Base-by-base conservation (phyloP, 1,139 yeast species). In the Kurtzmaniella quercitrusa region DNA sequence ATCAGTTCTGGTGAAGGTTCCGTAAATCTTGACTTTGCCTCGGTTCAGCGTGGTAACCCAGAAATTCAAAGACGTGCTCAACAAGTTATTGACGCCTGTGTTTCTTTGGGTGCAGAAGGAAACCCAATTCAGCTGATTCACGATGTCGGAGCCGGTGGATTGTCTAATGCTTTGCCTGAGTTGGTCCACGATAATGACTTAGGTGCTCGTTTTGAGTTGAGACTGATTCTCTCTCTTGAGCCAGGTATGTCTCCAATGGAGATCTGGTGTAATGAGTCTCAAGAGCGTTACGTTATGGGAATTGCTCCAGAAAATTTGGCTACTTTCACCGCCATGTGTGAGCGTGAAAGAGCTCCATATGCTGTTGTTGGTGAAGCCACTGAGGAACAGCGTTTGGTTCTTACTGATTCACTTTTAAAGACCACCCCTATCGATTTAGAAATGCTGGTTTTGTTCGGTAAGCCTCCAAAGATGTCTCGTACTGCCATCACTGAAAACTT, bases 191-290 rank as follows among this genome's bases (percentile, higher is more conserved):
- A 94, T 62, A 93, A 93, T 61, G 95, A 85, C 50, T 76, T 94
- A 48, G 99, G 99, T 62, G 99, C 97, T 35, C 76, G 64, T 51
- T 93, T 94, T 52, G 97, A 94, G 63, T 77, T 94, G 49, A 83
- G 99, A 67, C 87, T 91, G 45, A 84, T 94, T 45, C 80, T 95
- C 45, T 84, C 91, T 33, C 78, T 89, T 51, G 99, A 94, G 65
- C 96, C 96, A 39, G 96, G 98, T 45, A 89, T 94, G 98, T 91
- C 98, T 8, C 98, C 99, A 43, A 88, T 93, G 96, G 98, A 94
- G 70, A 89, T 94, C 53, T 94, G 99, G 99, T 94, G 99, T 78
- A 91, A 95, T 57, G 99, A 94, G 68, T 94, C 98, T 5, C 99
- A 94, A 69, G 99, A 94, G 66, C 82, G 99, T 65, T 94, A 91